Conservation (phyloP, 2,329 filamentous ascomycete genomes). For the Bipolaris cookei region DNA sequence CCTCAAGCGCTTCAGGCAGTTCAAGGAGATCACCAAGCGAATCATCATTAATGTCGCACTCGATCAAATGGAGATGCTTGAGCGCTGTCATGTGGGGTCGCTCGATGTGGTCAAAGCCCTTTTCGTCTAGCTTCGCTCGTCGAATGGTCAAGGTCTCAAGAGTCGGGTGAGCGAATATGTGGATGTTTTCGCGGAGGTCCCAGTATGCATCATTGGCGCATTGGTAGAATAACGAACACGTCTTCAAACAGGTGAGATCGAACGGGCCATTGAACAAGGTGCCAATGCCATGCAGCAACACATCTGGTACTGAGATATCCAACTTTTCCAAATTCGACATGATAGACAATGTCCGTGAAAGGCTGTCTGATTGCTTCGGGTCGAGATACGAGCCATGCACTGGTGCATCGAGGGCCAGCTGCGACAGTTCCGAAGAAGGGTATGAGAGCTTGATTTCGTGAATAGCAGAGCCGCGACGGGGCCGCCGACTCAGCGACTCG, state of each 20-base stretch:
- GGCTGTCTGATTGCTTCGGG: conserved; percentile 34
- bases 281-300: conserved; percentile 39
- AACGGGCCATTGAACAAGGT: conserved; percentile 44
- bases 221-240: conserved; percentile 42
- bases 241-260: conserved; percentile 42
- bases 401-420: conserved; percentile 38
- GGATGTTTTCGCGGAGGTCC: conserved; percentile 45
- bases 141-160: conserved; percentile 38
- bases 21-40: conserved; percentile 41
- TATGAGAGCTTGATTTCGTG: conserved; percentile 42
- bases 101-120: conserved; percentile 41
- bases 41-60: conserved; percentile 45
- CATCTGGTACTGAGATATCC: conserved; percentile 42
- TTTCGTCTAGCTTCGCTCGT: conserved; percentile 40
- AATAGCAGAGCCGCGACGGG: conserved; percentile 42
- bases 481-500: conserved; percentile 40
- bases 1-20: conserved; percentile 39
- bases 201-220: conserved; percentile 42
- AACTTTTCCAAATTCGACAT: conserved; percentile 45
- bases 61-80: conserved; percentile 37
- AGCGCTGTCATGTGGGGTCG: conserved; percentile 39
- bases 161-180: conserved; percentile 43
- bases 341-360: conserved; percentile 41
- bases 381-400: conserved; percentile 34
- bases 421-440: conserved; percentile 39